Conservation (phyloP, 78 protist species). For the Guillardia theta region DNA sequence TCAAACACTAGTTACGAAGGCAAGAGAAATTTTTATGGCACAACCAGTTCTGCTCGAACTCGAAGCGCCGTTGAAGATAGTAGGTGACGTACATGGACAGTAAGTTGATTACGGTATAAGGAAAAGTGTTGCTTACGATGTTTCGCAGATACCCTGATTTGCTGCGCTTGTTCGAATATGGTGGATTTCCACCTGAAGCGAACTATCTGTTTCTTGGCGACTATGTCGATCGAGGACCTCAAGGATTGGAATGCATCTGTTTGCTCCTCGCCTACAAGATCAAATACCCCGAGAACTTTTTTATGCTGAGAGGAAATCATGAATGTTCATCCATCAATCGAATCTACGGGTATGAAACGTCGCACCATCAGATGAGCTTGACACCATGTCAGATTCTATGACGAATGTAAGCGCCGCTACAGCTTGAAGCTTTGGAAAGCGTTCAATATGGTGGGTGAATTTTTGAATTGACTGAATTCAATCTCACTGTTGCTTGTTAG, state of each 20-base stretch:
- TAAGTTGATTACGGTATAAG: neutral
- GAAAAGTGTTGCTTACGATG: neutral
- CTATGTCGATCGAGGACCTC: constrained; percentile 96
- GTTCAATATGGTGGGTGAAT: constrained; percentile 78
- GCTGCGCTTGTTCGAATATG: constrained; percentile 96
- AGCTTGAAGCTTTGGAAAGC: constrained; percentile 95
- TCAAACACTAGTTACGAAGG: neutral
- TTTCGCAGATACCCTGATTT: constrained; percentile 96
- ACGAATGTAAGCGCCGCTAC: constrained; percentile 98
- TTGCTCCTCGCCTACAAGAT: constrained; percentile 98
- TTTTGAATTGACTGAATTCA: too few relatives aligned
- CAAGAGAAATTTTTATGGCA: constrained; percentile 84
- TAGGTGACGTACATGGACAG: constrained; percentile 66
- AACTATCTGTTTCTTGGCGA: constrained; percentile 99
- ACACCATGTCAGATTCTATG: constrained; percentile 81
- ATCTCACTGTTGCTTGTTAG: too few relatives aligned
- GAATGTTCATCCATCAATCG: constrained; percentile 98
- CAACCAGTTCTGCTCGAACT: constrained; percentile 95
- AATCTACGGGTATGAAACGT: constrained; percentile 97
- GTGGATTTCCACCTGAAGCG: constrained; percentile 99
- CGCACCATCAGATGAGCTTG: too few relatives aligned
- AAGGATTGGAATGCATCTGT: constrained; percentile 97
- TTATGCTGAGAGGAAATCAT: constrained; percentile 99
- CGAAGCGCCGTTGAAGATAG: constrained; percentile 94
- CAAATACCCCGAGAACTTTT: constrained; percentile 99